A percentile compares a stretch with the other conserved stretches of the same genome.
Evolutionary conservation across 2,329 filamentous ascomycete species (phyloP).

Genomic region (Botryotinia convoluta): DNA sequence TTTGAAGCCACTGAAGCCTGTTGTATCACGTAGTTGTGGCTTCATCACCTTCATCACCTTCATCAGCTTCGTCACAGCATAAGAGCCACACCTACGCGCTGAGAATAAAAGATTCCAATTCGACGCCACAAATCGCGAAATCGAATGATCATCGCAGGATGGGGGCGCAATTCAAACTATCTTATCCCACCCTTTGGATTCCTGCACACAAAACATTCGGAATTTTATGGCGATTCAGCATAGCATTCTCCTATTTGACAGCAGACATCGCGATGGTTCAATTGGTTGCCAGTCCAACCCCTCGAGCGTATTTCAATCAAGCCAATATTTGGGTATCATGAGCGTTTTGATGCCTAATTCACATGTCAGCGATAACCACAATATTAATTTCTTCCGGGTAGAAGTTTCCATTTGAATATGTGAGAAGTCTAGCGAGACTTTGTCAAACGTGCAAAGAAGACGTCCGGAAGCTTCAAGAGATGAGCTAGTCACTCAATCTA

Average conservation of each 20-base stretch:
- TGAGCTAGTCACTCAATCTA: not conserved
- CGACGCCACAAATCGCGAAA: not conserved
- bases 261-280: not conserved
- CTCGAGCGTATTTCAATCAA: not conserved
- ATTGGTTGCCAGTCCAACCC: not conserved
- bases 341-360: not conserved
- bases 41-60: not conserved
- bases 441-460: not conserved
- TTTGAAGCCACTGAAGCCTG: not conserved
- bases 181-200: not conserved
- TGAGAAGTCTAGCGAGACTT: not conserved
- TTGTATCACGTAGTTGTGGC: not conserved
- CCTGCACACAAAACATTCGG: not conserved
- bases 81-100: not conserved
- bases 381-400: not conserved
- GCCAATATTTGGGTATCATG: too few relatives aligned
- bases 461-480: not conserved
- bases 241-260: not conserved
- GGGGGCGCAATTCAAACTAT: not conserved
- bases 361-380: not conserved
- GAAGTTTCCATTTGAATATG: not conserved
- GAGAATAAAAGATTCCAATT: not conserved
- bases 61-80: not conserved
- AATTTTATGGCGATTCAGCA: not conserved
- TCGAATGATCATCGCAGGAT: not conserved